These are phyloP conservation scores for Sclerotiophoma versabilis DNA, from an alignment of 2,329 filamentous ascomycete species.

Conservation along the genomic window DNA sequence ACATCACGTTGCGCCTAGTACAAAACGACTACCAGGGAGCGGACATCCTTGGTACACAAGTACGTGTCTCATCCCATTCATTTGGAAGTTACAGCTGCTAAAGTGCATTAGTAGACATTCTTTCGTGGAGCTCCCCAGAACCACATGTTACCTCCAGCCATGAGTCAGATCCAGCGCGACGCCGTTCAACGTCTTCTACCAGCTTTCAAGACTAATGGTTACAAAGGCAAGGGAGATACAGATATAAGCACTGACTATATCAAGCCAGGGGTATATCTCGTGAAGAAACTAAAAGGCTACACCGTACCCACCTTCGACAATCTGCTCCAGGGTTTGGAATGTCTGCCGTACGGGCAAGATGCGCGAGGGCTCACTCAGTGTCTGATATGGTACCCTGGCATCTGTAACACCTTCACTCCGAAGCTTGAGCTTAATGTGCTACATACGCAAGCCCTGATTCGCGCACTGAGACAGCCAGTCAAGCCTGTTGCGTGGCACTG, in stretches of 20 bases:
- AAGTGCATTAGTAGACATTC: not conserved
- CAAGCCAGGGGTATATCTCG: conserved; percentile 8
- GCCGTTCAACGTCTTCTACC: conserved; percentile 13
- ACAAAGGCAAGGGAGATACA: conserved; percentile 20
- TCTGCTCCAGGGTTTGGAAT: conserved; percentile 27
- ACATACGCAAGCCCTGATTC: conserved; percentile 32
- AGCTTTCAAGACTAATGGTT: conserved; percentile 17
- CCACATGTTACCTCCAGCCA: conserved; percentile 4
- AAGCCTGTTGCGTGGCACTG: not conserved
- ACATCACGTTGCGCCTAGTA: conserved; percentile 31
- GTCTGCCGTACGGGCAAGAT: not conserved
- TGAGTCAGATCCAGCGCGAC: conserved; percentile 28
- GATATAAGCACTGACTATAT: conserved; percentile 25
- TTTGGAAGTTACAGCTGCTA: not conserved
- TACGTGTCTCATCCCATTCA: not conserved
- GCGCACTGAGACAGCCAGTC: conserved; percentile 26
- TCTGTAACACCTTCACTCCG: conserved; percentile 23
- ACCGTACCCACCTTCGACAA: conserved; percentile 29
- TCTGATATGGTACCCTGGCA: not conserved
- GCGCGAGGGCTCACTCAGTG: not conserved
- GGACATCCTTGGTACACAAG: conserved; percentile 34
- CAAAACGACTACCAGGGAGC: conserved; percentile 30
- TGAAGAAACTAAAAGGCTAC: conserved; percentile 8
- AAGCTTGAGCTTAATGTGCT: conserved; percentile 35
- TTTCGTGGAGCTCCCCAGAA: conserved; percentile 22